A percentile compares a stretch with the other conserved stretches of the same genome.
Evolutionary conservation across 2,329 filamentous ascomycete genomes (phyloP).

Genomic region (Ramichloridium luteum): DNA sequence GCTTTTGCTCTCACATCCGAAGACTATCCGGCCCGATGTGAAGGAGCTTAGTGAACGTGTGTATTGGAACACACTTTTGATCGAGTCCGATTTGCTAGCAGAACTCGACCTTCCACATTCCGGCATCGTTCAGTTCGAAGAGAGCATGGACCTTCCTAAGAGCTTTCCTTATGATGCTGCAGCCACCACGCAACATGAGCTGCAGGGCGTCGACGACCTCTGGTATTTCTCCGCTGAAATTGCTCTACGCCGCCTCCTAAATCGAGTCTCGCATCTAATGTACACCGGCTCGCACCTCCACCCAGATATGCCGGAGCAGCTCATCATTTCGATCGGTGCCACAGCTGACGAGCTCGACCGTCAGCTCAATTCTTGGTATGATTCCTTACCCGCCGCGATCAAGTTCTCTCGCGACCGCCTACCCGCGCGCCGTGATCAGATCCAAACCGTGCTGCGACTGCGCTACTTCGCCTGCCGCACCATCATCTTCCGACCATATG

Average conservation of each 20-base stretch:
- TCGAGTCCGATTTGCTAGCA: constrained; percentile 65
- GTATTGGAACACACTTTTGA: constrained; percentile 73
- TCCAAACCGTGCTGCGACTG: constrained; percentile 66
- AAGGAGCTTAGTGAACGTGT: constrained; percentile 64
- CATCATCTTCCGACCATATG: constrained; percentile 76
- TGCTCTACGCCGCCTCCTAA: constrained; percentile 58
- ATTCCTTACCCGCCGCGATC: constrained; percentile 59
- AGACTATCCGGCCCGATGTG: constrained; percentile 56
- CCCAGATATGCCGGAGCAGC: constrained; percentile 39
- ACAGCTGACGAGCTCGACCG: constrained; percentile 54
- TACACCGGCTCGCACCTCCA: constrained; percentile 16
- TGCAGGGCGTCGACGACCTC: constrained; percentile 55
- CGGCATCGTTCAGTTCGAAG: constrained; percentile 70
- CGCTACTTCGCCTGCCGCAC: constrained; percentile 77
- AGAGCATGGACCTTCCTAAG: constrained; percentile 64
- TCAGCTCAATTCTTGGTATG: constrained; percentile 76
- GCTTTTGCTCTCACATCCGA: constrained; percentile 61
- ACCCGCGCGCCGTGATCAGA: constrained; percentile 56
- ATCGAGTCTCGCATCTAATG: constrained; percentile 22
- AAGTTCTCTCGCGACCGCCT: constrained; percentile 64
- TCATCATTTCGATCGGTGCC: background rate
- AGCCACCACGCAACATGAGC: constrained; percentile 44
- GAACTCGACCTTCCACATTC: constrained; percentile 74
- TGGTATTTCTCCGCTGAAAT: constrained; percentile 85
- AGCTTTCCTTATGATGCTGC: constrained; percentile 59